Base-by-base conservation (phyloP, 2,329 filamentous ascomycete genomes). In the Lecanicillium sp. region DNA sequence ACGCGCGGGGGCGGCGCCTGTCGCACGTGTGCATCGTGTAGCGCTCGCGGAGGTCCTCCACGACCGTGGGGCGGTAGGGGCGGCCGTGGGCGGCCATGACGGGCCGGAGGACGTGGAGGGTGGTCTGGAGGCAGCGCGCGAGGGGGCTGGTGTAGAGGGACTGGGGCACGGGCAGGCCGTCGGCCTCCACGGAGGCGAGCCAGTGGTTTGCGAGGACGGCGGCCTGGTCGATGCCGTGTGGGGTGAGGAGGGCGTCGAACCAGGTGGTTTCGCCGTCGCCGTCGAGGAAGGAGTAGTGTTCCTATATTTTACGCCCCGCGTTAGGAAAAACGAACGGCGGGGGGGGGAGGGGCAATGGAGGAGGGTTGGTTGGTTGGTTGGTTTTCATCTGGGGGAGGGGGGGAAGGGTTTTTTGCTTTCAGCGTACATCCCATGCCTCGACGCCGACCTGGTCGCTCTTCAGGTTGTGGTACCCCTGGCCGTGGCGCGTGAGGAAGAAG, bases 21-120 rank as follows among this genome's bases (percentile, higher is more conserved):
- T 84, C 79, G 58, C 81, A 84, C 0, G 79, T 83, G 58, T 84
- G 80, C 46, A 74, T 67, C 8, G 76, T 79, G 49, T 81, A 70
- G 2, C 75, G 73, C 59, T 85, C 81, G 17, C 81, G 69, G 12
- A 83, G 66, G 4, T 72, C 59, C 50, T 84, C 80, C 58, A 80
- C 82, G 56, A 84, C 62, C 2, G 71, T 62, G 0, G 78, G 78
- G 5, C 60, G 63, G 52, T 79, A 79, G 0, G 67, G 64, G 10
- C 54, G 57, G 60, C 32, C 72, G 53, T 48, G 65, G 42, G 54
- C 51, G 11, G 54, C 48, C 46, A 62, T 55, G 6, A 81, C 60
- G 1, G 67, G 67, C 0, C 59, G 56, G 55, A 77, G 83, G 5
- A 75, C 73, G 3, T 77, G 60, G 21, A 67, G 63, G 1, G 75